Percentiles rank a stretch among this genome's conserved stretches.
phyloP scores from a whole-genome alignment of 805 yeast species.

The Myxozyma kluyveri region DNA sequence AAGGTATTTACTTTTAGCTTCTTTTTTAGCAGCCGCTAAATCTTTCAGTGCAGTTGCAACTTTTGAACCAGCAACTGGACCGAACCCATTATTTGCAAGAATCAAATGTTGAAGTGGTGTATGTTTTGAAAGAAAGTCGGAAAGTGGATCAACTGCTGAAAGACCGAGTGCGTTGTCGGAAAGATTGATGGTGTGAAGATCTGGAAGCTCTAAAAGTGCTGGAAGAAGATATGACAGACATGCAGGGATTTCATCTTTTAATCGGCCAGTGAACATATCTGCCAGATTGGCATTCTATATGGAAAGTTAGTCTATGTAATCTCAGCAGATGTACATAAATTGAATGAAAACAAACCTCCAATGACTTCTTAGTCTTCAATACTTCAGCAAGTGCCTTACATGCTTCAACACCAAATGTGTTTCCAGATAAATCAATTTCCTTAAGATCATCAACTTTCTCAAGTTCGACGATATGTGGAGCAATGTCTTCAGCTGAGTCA shows the following conservation, averaged over 20 bases:
- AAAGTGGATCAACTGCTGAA: slow-evolving; percentile 88
- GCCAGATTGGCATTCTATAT: slow-evolving; percentile 56
- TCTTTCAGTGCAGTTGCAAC: slow-evolving; percentile 81
- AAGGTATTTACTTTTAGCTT: slow-evolving; percentile 38
- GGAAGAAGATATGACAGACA: slow-evolving; percentile 72
- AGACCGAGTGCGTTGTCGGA: slow-evolving; percentile 97
- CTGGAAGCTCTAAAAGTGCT: slow-evolving; percentile 64
- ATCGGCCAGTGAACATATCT: slow-evolving; percentile 91
- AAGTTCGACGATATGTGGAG: slow-evolving; percentile 64
- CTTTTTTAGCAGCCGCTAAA: slow-evolving; percentile 62
- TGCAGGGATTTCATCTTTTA: slow-evolving; percentile 90
- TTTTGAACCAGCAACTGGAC: slow-evolving; percentile 95
- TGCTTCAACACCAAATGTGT: slow-evolving; percentile 91
- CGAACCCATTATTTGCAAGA: slow-evolving; percentile 94
- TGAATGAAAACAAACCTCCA: slow-evolving; percentile 37
- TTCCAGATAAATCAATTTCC: slow-evolving; percentile 81
- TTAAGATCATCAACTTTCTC: slow-evolving; percentile 39
- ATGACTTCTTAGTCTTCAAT: slow-evolving; percentile 43
- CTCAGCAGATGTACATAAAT: neutral
- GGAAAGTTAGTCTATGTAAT: neutral
- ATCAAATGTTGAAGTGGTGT: slow-evolving; percentile 79
- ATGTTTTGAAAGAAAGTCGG: slow-evolving; percentile 70
- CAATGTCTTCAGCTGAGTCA: slow-evolving; percentile 67
- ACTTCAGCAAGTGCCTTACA: slow-evolving; percentile 66
- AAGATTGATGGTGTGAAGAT: slow-evolving; percentile 70